Percentiles rank a stretch among this genome's conserved stretches.
phyloP scores from a whole-genome alignment of 192 early-diverging fungal species.

The Coemansia sp. region DNA sequence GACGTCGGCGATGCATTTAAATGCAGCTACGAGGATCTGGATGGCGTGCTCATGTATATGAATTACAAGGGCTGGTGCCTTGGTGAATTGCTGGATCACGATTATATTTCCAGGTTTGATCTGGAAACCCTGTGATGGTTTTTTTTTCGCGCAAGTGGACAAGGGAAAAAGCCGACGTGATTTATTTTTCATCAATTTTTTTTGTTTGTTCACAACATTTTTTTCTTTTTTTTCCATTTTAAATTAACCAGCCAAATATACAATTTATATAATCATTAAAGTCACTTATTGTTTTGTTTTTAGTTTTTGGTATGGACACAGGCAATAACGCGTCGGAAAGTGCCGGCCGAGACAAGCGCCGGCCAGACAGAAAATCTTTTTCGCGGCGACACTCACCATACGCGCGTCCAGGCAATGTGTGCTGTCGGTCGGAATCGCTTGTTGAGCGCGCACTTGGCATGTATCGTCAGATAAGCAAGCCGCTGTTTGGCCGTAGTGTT shows the following conservation, averaged over 20 bases:
- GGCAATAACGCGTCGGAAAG: neutral
- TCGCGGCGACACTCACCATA: conserved; percentile 34
- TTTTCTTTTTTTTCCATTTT: neutral
- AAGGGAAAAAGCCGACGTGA: too few species aligned
- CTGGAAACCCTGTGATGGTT: neutral
- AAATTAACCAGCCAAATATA: neutral
- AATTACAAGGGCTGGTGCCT: too few species aligned
- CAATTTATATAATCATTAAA: neutral
- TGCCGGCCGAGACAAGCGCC: neutral
- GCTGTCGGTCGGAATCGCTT: conserved; percentile 14
- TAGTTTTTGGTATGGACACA: neutral
- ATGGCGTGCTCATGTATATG: too few species aligned
- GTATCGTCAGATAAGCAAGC: conserved; percentile 32
- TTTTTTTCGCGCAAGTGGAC: neutral
- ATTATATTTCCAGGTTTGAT: neutral
- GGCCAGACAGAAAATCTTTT: conserved; percentile 3
- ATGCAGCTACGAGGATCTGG: too few species aligned
- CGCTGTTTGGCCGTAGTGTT: conserved; percentile 26
- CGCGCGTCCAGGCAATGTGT: conserved; percentile 14
- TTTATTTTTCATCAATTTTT: neutral
- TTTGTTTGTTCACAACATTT: neutral
- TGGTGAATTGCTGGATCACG: too few species aligned
- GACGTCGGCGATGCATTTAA: too few species aligned
- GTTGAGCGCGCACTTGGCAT: conserved; percentile 30
- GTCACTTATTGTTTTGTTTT: neutral